Evolutionary conservation across 2,329 filamentous ascomycete genomes (phyloP), one percentile per base, ranked within the genome.

Genomic region (Aspergillus novofumigatus): DNA sequence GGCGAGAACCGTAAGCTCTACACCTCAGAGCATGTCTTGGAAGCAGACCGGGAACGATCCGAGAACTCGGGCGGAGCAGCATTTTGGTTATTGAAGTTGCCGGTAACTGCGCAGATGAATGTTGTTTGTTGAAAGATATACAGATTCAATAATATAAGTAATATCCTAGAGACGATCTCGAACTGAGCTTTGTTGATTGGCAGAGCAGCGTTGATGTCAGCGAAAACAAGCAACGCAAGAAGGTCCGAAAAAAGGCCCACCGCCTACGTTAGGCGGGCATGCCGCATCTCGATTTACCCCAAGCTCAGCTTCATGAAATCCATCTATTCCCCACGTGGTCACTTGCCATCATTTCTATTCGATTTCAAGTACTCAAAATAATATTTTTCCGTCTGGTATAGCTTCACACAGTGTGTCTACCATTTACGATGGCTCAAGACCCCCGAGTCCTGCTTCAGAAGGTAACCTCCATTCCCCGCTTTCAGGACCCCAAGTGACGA

Each of bases 381-480:
- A 5, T 10, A 17, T 17, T 7, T 14, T 9, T 21, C 21, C 21
- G 0, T 47, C 5, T 23, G 20, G 0, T 23, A 47, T 23, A 23
- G 44, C 21, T 14, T 47, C 20, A 4, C 11, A 47, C 20, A 2
- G 21, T 6, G 21, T 21, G 0, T 14, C 20, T 14, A 10, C 2
- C 44, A 52, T 42, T 68, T 68, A 77, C 54, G 59, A 92, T 92
- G 88, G 81, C 87, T 61, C 86, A 89, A 80, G 90, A 93, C 74
- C 90, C 90, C 61, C 86, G 88, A 72, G 87, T 86, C 63, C 80
- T 94, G 56, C 81, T 93, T 50, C 88, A 92, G 76, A 91, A 92
- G 83, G 89, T 91, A 67, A 61, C 70, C 60, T 59, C 35, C 41
- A 49, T 53, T 32, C 57, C 56, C 60, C 57, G 56, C 59, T 57